Evolutionary conservation across 768 basidiomycete species (phyloP).

Genomic region (Trametes maxima): DNA sequence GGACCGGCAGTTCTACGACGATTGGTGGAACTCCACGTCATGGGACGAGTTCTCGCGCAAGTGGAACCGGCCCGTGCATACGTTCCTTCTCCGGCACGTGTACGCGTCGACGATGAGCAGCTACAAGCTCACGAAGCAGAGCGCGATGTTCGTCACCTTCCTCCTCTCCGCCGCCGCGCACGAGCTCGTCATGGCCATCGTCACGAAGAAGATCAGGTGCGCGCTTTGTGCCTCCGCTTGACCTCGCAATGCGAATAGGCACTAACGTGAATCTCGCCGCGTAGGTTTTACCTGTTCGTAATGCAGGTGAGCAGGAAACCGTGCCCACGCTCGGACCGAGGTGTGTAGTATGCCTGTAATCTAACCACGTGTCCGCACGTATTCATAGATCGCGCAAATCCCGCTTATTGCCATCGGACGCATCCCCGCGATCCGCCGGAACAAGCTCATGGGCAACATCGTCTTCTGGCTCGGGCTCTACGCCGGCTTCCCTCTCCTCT

Average conservation of each 20-base stretch:
- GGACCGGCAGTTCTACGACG: slow-evolving; percentile 97
- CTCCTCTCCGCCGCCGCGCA: slow-evolving; percentile 87
- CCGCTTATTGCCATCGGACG: slow-evolving; percentile 86
- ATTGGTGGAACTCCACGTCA: slow-evolving; percentile 98
- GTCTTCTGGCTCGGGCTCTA: slow-evolving; percentile 95
- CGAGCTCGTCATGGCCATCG: slow-evolving; percentile 95
- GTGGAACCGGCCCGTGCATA: slow-evolving; percentile 97
- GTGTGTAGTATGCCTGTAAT: not conserved
- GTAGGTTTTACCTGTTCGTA: slow-evolving; percentile 83
- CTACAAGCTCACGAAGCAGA: slow-evolving; percentile 70
- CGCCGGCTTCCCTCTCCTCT: slow-evolving; percentile 90
- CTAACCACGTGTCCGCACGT: not conserved
- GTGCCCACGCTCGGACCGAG: not conserved
- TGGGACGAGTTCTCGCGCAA: slow-evolving; percentile 98
- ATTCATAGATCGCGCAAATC: slow-evolving; percentile 78
- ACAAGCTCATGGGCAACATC: slow-evolving; percentile 79
- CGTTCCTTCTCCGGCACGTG: slow-evolving; percentile 92
- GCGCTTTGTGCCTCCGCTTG: slow-evolving; percentile 27
- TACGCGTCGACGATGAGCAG: slow-evolving; percentile 86
- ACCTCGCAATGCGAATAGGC: not conserved
- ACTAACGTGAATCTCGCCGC: not conserved
- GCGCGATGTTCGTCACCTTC: slow-evolving; percentile 95
- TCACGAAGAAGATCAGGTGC: slow-evolving; percentile 88
- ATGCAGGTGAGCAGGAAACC: slow-evolving; percentile 53
- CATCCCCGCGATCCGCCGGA: slow-evolving; percentile 73